Percentiles rank a stretch among this genome's conserved stretches.
phyloP scores from a whole-genome alignment of 805 yeast genomes.

The Metschnikowia peoriensis region DNA sequence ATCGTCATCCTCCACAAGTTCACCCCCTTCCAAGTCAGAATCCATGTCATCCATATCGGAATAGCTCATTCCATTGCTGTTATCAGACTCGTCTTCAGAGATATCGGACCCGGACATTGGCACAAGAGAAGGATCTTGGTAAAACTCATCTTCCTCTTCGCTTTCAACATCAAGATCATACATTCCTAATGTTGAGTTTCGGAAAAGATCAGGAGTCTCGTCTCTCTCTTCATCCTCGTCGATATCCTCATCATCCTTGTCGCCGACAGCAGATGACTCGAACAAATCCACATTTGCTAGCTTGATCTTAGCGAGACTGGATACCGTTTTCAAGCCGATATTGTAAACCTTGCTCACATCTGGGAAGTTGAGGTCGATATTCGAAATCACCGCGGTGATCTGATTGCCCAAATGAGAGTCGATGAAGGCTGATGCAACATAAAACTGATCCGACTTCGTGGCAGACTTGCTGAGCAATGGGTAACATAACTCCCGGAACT shows the following conservation, averaged over 20 bases:
- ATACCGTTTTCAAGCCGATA: slow-evolving; percentile 56
- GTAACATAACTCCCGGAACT: slow-evolving; percentile 40
- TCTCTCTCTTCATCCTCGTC: slow-evolving; percentile 61
- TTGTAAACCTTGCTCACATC: slow-evolving; percentile 59
- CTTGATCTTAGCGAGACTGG: slow-evolving; percentile 55
- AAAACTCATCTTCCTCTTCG: slow-evolving; percentile 54
- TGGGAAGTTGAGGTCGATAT: slow-evolving; percentile 73
- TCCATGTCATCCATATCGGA: slow-evolving; percentile 27
- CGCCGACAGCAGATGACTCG: slow-evolving; percentile 51
- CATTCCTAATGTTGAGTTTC: slow-evolving; percentile 92
- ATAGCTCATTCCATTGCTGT: slow-evolving; percentile 25
- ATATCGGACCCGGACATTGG: slow-evolving; percentile 36
- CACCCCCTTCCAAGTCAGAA: slow-evolving; percentile 25
- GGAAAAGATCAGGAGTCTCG: slow-evolving; percentile 78
- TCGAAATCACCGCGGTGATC: slow-evolving; percentile 59
- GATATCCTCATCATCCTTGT: slow-evolving; percentile 42
- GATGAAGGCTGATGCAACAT: slow-evolving; percentile 60
- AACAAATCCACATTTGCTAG: slow-evolving; percentile 56
- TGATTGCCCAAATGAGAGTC: slow-evolving; percentile 63
- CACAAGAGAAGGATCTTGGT: slow-evolving; percentile 38
- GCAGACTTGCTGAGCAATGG: slow-evolving; percentile 46
- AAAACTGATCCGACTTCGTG: slow-evolving; percentile 58
- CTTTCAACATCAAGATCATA: slow-evolving; percentile 77
- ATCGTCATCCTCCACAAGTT: slow-evolving; percentile 16
- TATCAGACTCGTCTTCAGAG: slow-evolving; percentile 23